Base-by-base conservation (phyloP, 176 grass and related monocot species). In the Eleusine coracana region DNA sequence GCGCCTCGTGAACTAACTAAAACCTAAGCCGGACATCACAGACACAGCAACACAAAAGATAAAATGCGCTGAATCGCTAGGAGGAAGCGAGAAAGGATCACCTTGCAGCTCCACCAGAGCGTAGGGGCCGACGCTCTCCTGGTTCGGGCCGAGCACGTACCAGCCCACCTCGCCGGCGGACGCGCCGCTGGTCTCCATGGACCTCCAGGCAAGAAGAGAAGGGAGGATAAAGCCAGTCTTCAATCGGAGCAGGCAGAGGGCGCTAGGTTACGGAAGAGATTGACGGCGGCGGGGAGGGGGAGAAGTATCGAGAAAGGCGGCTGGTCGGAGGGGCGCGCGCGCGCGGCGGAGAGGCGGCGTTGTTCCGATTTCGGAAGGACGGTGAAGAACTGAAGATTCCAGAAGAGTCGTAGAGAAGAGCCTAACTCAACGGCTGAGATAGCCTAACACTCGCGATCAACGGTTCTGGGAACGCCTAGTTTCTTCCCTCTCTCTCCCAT, bases 101-200 rank as follows among this genome's bases (percentile, higher is more conserved):
- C 93, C 96, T 92, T 81, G 89, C 27, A 99, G 82, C 85, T 96
- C 96, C 0, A 87, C 71, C 37, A 96, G 81, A 6, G 87, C 51
- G 87, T 99, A 99, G 70, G 96, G 97, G 40, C 91, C 93, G 27
- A 96, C 76, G 58, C 86, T 63, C 88, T 99, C 93, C 80, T 99
- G 91, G 83, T 89, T 94, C 69, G 85, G 83, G 29, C 91, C 93
- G n/a, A 99, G 82, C 37, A 99, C 88, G 85, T 93, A 99, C 96
- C 93, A 99, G 51, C 89, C 91, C 18, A 82, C 51, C 77, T 87
- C 91, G 20, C 27, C 74, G 38, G 51, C 46, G 58, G 17, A n/a
- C 6, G 71, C 58, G 45, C 29, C 64, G 72, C 50, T 80, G 38
- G 28, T 75, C 25, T 89, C 91, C 97, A 94, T 99, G 84, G 74